Evolutionary conservation across 352 stramenopile species (phyloP).

Genomic region (Pythium brachiatum): DNA sequence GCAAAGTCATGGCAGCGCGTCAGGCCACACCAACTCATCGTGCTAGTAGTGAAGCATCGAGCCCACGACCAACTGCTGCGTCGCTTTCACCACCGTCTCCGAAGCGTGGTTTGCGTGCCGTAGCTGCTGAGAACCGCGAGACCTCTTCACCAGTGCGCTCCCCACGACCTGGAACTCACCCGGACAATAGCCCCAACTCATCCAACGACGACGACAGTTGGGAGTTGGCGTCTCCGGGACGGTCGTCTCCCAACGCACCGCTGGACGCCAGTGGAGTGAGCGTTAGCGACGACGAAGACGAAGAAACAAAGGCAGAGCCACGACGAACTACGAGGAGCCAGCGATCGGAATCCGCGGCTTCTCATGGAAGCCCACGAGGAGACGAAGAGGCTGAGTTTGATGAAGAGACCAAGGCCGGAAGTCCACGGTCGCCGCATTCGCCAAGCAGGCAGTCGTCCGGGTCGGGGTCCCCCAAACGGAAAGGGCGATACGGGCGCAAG

Average conservation of each 20-base stretch:
- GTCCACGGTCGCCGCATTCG: slow-evolving; percentile 22
- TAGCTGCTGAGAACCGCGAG: neutral
- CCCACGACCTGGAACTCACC: neutral
- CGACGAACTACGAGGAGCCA: neutral
- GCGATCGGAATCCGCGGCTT: slow-evolving; percentile 6
- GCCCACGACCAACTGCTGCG: neutral
- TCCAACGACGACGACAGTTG: slow-evolving; percentile 22
- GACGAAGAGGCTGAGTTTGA: neutral
- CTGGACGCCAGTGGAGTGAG: neutral
- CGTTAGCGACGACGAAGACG: slow-evolving; percentile 1
- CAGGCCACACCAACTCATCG: slow-evolving; percentile 24
- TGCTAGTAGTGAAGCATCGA: neutral
- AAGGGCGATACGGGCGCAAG: slow-evolving; percentile 65
- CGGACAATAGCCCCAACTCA: slow-evolving; percentile 10
- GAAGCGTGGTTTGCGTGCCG: slow-evolving; percentile 7
- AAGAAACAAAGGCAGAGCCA: neutral
- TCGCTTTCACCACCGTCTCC: neutral
- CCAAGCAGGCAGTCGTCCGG: slow-evolving; percentile 5
- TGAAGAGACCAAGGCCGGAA: slow-evolving; percentile 15
- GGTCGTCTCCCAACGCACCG: neutral
- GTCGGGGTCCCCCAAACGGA: slow-evolving; percentile 45
- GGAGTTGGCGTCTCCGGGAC: slow-evolving; percentile 16
- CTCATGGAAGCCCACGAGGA: neutral
- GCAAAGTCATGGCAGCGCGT: slow-evolving; percentile 54
- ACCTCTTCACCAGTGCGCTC: neutral